Evolutionary conservation across 371 early-diverging fungal genomes (phyloP).

Genomic region (Gilbertella persicaria): DNA sequence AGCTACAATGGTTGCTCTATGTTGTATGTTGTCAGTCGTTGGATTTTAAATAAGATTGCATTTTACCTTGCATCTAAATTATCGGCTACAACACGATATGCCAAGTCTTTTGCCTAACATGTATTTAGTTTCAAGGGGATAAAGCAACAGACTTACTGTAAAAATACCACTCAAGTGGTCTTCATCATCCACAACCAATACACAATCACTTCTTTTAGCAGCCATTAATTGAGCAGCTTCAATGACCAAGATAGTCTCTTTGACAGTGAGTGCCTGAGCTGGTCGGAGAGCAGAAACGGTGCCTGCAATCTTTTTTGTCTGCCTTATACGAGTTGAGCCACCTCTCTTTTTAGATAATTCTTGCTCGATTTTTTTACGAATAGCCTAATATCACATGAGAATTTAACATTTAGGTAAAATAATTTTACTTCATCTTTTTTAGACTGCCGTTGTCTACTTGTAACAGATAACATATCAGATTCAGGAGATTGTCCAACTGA

Average conservation of each 20-base stretch:
- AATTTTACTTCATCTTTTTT: slow-evolving; percentile 47
- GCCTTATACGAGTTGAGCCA: slow-evolving; percentile 33
- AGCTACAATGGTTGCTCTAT: slow-evolving; percentile 73
- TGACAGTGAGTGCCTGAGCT: slow-evolving; percentile 89
- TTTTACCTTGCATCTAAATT: slow-evolving; percentile 54
- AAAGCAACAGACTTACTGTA: slow-evolving; percentile 51
- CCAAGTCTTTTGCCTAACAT: slow-evolving; percentile 49
- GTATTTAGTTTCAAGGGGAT: neutral
- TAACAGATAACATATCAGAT: slow-evolving; percentile 27
- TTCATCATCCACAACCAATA: slow-evolving; percentile 88
- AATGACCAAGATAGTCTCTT: slow-evolving; percentile 84
- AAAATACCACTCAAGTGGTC: slow-evolving; percentile 94
- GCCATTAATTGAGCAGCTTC: slow-evolving; percentile 98
- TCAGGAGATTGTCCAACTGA: slow-evolving; percentile 2
- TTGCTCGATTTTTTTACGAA: slow-evolving; percentile 78
- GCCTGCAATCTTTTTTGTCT: slow-evolving; percentile 61
- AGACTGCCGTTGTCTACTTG: slow-evolving; percentile 46
- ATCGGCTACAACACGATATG: slow-evolving; percentile 52
- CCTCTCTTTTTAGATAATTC: slow-evolving; percentile 69
- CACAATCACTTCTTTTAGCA: slow-evolving; percentile 94
- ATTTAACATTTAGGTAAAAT: neutral
- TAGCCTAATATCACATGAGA: slow-evolving; percentile 58
- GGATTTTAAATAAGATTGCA: slow-evolving; percentile 1
- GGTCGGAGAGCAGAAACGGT: slow-evolving; percentile 94
- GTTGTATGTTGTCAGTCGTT: neutral